Conservation (phyloP, 106 monocot genomes). For the Allium cepa region DNA sequence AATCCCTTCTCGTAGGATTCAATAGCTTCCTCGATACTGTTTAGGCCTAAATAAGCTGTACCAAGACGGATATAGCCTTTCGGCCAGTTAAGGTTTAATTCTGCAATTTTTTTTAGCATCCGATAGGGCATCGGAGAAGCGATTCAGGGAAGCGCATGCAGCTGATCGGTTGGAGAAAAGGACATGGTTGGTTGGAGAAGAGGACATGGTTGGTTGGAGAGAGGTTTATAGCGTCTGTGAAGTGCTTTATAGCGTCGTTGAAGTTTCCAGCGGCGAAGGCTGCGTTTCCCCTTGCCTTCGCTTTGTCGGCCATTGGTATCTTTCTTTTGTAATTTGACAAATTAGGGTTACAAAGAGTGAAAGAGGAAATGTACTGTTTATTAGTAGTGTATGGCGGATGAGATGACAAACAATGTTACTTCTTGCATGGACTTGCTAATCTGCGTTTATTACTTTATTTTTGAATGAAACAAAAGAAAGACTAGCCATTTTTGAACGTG, state of each 20-base stretch:
- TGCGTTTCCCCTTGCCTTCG: no score
- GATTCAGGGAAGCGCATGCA: slow-evolving; percentile 76
- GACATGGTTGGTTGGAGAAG: slow-evolving; percentile 84
- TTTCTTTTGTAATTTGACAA: no score
- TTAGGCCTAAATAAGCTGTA: slow-evolving; percentile 82
- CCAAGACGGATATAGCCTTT: slow-evolving; percentile 97
- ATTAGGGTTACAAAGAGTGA: no score
- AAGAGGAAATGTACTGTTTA: no score
- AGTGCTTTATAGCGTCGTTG: slow-evolving; percentile 28
- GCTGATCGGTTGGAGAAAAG: slow-evolving; percentile 97
- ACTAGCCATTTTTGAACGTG: no score
- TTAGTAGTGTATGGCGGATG: no score
- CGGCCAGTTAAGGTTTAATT: slow-evolving; percentile 81
- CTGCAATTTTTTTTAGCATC: slow-evolving; percentile 84
- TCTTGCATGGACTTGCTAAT: no score
- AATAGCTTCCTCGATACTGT: slow-evolving; percentile 39
- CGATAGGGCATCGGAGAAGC: slow-evolving; percentile 59
- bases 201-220: slow-evolving; percentile 89
- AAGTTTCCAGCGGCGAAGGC: no score
- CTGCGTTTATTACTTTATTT: no score
- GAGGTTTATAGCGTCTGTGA: slow-evolving; percentile 81
- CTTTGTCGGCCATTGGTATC: no score
- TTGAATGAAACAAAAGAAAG: no score
- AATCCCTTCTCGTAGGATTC: slow-evolving; percentile 81
- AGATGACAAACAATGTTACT: no score